Conservation (phyloP, 1,284 basidiomycete genomes). For the Chalciporus piperatoides region DNA sequence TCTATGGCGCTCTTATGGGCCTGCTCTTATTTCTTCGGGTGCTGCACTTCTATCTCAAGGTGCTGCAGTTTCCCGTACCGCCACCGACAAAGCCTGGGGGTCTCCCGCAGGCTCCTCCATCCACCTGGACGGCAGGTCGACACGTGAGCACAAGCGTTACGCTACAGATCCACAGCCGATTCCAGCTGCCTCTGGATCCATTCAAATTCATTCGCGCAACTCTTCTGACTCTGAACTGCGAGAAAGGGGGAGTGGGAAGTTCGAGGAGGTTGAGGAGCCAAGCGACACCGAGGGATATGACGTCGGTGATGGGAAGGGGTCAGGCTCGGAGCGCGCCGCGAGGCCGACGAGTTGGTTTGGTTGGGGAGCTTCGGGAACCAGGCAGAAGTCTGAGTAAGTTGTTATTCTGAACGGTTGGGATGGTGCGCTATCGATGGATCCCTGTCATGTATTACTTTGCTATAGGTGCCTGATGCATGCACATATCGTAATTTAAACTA, state of each 20-base stretch:
- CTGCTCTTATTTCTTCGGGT: conserved; percentile 62
- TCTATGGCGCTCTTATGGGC: conserved; percentile 73
- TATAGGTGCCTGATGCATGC: not conserved
- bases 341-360: conserved; percentile 40
- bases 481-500: not conserved
- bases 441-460: not conserved
- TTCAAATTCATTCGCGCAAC: conserved; percentile 31
- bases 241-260: conserved; percentile 42
- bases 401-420: not conserved
- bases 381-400: conserved; percentile 17
- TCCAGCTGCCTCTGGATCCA: conserved; percentile 33
- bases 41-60: conserved; percentile 54
- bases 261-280: conserved; percentile 64
- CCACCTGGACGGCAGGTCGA: conserved; percentile 23
- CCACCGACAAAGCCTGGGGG: conserved; percentile 26
- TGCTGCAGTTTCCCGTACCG: conserved; percentile 33
- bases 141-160: conserved; percentile 45
- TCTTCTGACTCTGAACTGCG: conserved; percentile 44
- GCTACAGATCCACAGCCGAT: conserved; percentile 43
- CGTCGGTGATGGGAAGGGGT: conserved; percentile 21
- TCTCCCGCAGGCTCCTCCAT: conserved; percentile 25
- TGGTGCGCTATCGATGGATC: not conserved
- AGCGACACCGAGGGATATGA: conserved; percentile 64
- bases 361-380: conserved; percentile 30
- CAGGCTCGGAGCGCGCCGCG: conserved; percentile 20